Conservation (phyloP, 352 stramenopile species). For the Pythium dissotocum region DNA sequence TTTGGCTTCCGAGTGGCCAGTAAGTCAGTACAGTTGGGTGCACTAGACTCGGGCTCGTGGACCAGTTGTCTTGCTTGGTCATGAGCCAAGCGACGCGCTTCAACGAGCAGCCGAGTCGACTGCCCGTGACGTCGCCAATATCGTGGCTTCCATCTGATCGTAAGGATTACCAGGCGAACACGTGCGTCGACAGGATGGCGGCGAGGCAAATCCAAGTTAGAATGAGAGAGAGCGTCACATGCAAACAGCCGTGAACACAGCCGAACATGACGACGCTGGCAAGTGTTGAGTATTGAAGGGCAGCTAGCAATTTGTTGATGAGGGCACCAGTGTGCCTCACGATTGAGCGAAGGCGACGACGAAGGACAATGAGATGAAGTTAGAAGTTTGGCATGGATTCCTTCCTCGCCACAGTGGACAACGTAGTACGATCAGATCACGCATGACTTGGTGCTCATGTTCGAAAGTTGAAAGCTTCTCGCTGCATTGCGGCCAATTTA, state of each 20-base stretch:
- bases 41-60: neutral
- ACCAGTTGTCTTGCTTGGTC: neutral
- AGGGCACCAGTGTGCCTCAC: neutral
- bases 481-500: too few species aligned
- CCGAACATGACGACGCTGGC: neutral
- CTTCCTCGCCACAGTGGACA: neutral
- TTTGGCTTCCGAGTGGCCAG: neutral
- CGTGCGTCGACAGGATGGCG: neutral
- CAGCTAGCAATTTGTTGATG: too few species aligned
- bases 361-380: too few species aligned
- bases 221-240: neutral
- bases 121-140: neutral
- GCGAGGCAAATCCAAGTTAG: neutral
- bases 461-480: neutral
- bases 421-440: neutral
- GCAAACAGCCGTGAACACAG: neutral
- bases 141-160: neutral
- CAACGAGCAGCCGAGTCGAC: neutral
- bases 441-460: neutral
- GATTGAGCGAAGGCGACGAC: neutral
- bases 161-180: neutral
- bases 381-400: neutral
- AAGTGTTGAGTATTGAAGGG: neutral
- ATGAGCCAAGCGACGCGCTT: neutral
- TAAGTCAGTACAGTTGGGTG: neutral